Percentiles rank a stretch among this genome's conserved stretches.
Conservation (phyloP, 225 moss, liverwort and hornwort genomes). For the Rhytidiadelphus loreus region DNA sequence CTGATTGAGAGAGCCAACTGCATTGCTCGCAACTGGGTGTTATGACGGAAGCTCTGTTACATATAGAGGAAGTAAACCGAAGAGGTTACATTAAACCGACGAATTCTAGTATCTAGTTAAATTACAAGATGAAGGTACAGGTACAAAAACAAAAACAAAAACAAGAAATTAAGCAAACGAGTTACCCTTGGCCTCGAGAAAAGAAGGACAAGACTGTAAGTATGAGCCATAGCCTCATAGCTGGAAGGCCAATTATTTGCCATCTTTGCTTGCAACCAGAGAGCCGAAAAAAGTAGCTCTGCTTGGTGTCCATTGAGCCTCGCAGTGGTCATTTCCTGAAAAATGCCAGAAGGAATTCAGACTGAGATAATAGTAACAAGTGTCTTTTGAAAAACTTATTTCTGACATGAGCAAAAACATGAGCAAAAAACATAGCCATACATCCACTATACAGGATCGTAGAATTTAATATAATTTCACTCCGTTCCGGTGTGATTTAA, state of each 20-base stretch:
- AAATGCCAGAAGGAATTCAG: not conserved
- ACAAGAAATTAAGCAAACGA: not conserved
- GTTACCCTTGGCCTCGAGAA: slow-evolving; percentile 76
- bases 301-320: slow-evolving; percentile 80
- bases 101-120: not conserved
- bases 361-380: not conserved
- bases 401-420: not conserved
- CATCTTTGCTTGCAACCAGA: slow-evolving; percentile 71
- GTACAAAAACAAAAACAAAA: not conserved
- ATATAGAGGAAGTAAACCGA: not conserved
- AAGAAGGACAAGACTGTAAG: slow-evolving; percentile 71
- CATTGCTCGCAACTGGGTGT: slow-evolving; percentile 68
- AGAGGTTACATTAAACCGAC: not conserved
- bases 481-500: not conserved
- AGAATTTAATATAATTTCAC: not conserved
- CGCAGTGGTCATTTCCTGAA: slow-evolving; percentile 59
- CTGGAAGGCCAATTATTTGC: slow-evolving; percentile 74
- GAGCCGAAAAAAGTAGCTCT: slow-evolving; percentile 65
- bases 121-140: not conserved
- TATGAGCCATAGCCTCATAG: slow-evolving; percentile 95
- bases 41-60: slow-evolving; percentile 60
- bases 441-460: not conserved
- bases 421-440: not conserved
- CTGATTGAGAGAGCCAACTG: slow-evolving; percentile 84
- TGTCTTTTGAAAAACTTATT: not conserved